These are phyloP conservation scores for Tolypocladium cylindrosporum DNA, from an alignment of 2,329 filamentous ascomycete species.

Conservation along the genomic window DNA sequence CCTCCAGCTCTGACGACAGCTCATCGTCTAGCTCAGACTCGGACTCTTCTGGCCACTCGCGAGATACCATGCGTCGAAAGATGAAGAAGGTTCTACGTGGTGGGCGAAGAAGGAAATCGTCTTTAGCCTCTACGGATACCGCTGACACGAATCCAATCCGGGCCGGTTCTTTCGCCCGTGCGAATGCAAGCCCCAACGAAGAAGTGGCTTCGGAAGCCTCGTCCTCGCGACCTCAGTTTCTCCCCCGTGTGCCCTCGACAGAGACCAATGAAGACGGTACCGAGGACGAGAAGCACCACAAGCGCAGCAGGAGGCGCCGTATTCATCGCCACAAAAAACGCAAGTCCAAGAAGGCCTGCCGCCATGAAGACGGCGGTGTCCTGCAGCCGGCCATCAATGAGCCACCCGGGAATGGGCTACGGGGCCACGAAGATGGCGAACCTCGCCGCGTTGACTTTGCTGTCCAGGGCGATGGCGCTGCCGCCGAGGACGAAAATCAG, in stretches of 20 bases:
- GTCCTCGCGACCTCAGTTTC: conserved; percentile 23
- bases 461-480: conserved; percentile 17
- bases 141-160: conserved; percentile 20
- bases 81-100: conserved; percentile 67
- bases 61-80: conserved; percentile 59
- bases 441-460: conserved; percentile 52
- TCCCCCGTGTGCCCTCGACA: conserved; percentile 24
- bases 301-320: conserved; percentile 22
- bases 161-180: conserved; percentile 31
- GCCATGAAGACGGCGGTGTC: conserved; percentile 13
- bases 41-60: conserved; percentile 46
- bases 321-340: conserved; percentile 26
- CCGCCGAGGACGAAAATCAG: conserved; percentile 15
- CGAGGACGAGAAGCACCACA: conserved; percentile 31
- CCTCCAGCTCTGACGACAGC: conserved; percentile 47
- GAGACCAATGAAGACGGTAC: conserved; percentile 33
- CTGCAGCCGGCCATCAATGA: conserved; percentile 22
- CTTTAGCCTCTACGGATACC: conserved; percentile 57
- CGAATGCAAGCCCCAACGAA: conserved; percentile 22
- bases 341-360: conserved; percentile 24
- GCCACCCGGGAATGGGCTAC: conserved; percentile 10
- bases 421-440: conserved; percentile 22
- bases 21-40: conserved; percentile 60
- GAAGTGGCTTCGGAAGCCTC: conserved; percentile 28
- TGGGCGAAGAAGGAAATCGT: conserved; percentile 67